These are phyloP conservation scores for Candida arabinofermentans DNA, from an alignment of 805 yeast genomes.

Conservation along the genomic window DNA sequence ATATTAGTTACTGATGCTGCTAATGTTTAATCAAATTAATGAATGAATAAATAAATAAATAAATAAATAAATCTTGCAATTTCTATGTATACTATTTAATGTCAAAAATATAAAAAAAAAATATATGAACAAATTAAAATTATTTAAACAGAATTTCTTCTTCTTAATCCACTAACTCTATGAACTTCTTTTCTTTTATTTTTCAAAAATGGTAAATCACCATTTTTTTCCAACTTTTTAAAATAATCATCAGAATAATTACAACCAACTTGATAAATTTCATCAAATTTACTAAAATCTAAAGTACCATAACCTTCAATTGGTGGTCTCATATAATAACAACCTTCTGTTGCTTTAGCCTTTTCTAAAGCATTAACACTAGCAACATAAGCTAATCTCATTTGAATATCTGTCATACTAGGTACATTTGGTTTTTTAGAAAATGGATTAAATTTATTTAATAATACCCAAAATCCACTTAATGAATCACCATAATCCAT, in stretches of 20 bases:
- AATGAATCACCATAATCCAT: constrained; percentile 90
- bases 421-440: constrained; percentile 86
- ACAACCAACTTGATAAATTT: constrained; percentile 77
- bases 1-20: constrained; percentile 57
- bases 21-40: constrained; percentile 13
- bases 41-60: not conserved
- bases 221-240: constrained; percentile 45
- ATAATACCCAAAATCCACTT: constrained; percentile 86
- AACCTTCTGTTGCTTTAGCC: constrained; percentile 82
- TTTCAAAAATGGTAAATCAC: constrained; percentile 59
- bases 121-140: not conserved
- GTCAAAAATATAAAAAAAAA: not conserved
- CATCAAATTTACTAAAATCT: constrained; percentile 89
- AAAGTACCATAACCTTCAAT: constrained; percentile 87
- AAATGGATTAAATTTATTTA: constrained; percentile 87
- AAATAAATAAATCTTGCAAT: not conserved
- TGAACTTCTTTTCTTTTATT: constrained; percentile 37
- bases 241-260: constrained; percentile 63
- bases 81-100: not conserved
- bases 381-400: constrained; percentile 89
- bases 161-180: constrained; percentile 30
- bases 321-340: constrained; percentile 88
- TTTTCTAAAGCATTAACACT: constrained; percentile 89
- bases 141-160: constrained; percentile 62
- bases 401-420: constrained; percentile 90